Evolutionary conservation across 768 basidiomycete genomes (phyloP), one percentile per base, ranked within the genome.

Genomic region (Mrakia blollopis): DNA sequence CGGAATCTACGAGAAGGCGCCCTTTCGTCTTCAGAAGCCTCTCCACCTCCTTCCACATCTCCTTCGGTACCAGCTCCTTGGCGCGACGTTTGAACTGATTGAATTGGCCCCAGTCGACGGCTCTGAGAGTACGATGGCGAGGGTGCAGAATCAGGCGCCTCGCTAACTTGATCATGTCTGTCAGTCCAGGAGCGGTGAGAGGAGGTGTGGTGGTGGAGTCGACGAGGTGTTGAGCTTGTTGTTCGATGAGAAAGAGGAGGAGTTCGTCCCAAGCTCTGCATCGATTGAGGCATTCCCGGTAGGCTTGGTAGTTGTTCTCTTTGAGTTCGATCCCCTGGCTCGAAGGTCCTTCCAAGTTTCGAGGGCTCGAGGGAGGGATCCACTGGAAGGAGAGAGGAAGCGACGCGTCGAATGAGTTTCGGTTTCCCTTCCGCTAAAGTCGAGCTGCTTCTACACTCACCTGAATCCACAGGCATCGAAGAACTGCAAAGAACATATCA

Each of bases 221-320:
- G n/a, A n/a, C n/a, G n/a, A n/a, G n/a, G n/a, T n/a, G n/a, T n/a
- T n/a, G n/a, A n/a, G n/a, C n/a, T n/a, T n/a, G n/a, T n/a, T n/a
- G n/a, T n/a, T n/a, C n/a, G n/a, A n/a, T n/a, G n/a, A n/a, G n/a
- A 32, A 2, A 6, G 32, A 1, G 9, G 30, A 65, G 13, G 16
- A 32, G 63, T 23, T 65, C 63, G 63, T 65, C 32, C 63, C 63
- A 65, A 6, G 63, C 63, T 11, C 63, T 32, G 35, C 63, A 65
- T 7, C 63, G 63, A 23, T 8, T 10, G 32, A 65, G 63, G 32
- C 63, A 65, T 37, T 65, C 63, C 2, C 23, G 8, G 63, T 35
- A 16, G 32, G 63, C 63, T 2, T 30, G 30, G 35, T 35, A 21
- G 35, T 65, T 30, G 28, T 65, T 32, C 13, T 32, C 32, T 32